Base-by-base conservation (phyloP, 139 green algal species). In the Chlamydomonas sphaeroides region DNA sequence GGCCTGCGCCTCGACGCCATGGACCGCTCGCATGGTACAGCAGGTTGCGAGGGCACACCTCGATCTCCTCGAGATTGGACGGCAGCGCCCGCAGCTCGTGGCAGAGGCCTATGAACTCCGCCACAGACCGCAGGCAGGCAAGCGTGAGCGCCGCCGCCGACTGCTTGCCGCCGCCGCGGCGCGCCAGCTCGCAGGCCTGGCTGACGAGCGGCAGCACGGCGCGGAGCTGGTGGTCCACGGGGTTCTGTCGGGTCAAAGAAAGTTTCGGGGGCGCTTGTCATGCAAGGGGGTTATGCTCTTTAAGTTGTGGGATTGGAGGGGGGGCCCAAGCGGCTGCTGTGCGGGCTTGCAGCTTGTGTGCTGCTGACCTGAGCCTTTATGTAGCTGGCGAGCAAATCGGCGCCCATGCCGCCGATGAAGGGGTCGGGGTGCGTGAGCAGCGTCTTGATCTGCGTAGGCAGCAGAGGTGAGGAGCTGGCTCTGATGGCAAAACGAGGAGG, bases 391-490 rank as follows among this genome's bases (percentile, higher is more conserved):
- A 88, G 63, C 21, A 88, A 65, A 25, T 85, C 66, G 14, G 84
- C 84, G 10, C 84, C 84, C 45, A 88, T 28, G 21, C 33, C 8
- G 49, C 78, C 57, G 0, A 85, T 69, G 30, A 88, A 53, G 2
- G 88, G 85, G 30, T 83, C 73, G 35, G 76, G 45, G 74, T 89
- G 71, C 21, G 33, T 65, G 61, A 92, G 51, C 65, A 93, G 68
- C 45, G 79, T 82, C 45, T 68, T 41, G 20, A 91, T 85, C 87
- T 91, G 84, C 25, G 18, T 51, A n/a, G n/a, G 45, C 45, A 8
- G 45, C 45, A 51, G 10, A 51, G 45, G n/a, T n/a, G n/a, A n/a
- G n/a, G n/a, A n/a, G n/a, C n/a, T n/a, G n/a, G n/a, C n/a, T n/a
- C n/a, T n/a, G n/a, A n/a, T n/a, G n/a, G n/a, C n/a, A n/a, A n/a